phyloP scores from a whole-genome alignment of 352 stramenopile species.

The Phytophthora pini region DNA sequence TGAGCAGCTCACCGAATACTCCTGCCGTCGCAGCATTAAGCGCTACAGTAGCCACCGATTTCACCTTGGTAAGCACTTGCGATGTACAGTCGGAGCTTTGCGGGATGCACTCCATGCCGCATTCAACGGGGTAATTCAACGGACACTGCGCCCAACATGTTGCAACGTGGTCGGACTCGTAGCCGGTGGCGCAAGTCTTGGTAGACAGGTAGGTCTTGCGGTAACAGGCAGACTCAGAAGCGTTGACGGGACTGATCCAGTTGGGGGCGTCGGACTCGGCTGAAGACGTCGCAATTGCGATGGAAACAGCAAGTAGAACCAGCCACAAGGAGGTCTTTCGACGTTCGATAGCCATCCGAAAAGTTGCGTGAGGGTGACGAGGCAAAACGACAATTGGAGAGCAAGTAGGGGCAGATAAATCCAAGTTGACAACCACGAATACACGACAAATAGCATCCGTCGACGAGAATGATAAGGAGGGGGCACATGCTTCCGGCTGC shows the following conservation, averaged over 20 bases:
- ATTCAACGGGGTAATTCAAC: slow-evolving; percentile 72
- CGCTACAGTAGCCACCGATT: slow-evolving; percentile 52
- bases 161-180: slow-evolving; percentile 28
- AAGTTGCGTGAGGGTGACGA: background rate
- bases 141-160: slow-evolving; percentile 47
- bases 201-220: slow-evolving; percentile 48
- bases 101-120: slow-evolving; percentile 71
- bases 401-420: too few relatives aligned
- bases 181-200: slow-evolving; percentile 26
- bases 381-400: background rate
- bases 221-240: slow-evolving; percentile 51
- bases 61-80: slow-evolving; percentile 53
- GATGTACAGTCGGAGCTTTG: slow-evolving; percentile 63
- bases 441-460: slow-evolving; percentile 8
- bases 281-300: slow-evolving; percentile 3
- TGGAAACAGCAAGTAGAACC: slow-evolving; percentile 6
- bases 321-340: background rate
- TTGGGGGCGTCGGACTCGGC: slow-evolving; percentile 26
- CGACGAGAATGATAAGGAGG: slow-evolving; percentile 14
- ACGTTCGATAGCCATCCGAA: slow-evolving; percentile 4
- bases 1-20: slow-evolving; percentile 54
- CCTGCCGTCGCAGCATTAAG: slow-evolving; percentile 54
- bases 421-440: slow-evolving; percentile 4
- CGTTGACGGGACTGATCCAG: slow-evolving; percentile 31
- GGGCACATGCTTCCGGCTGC: background rate